These are phyloP conservation scores for Thermoascus crustaceus DNA, from an alignment of 2,329 filamentous ascomycete genomes.

Conservation along the genomic window DNA sequence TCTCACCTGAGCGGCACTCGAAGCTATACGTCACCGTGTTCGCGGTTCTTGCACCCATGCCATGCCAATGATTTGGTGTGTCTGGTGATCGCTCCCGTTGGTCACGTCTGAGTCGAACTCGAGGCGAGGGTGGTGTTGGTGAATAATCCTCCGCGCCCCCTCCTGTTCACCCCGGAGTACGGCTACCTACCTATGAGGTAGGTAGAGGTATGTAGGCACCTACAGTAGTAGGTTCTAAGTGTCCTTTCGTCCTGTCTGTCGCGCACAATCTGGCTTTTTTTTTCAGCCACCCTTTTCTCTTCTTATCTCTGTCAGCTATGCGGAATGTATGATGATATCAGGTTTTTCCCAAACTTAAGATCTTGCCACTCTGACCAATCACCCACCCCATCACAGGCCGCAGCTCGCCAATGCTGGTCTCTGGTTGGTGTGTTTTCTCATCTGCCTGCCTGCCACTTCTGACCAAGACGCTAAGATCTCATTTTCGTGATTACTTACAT, in stretches of 20 bases:
- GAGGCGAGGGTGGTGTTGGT: neutral
- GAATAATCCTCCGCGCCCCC: neutral
- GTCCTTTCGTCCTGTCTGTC: too few relatives aligned
- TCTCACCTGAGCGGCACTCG: too few relatives aligned
- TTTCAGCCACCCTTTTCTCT: too few relatives aligned
- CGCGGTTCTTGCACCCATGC: too few relatives aligned
- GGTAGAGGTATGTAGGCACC: too few relatives aligned
- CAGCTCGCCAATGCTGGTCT: neutral
- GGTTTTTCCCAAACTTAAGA: neutral
- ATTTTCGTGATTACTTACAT: constrained; percentile 1
- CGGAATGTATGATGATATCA: constrained; percentile 2
- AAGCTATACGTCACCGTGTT: too few relatives aligned
- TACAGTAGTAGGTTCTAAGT: too few relatives aligned
- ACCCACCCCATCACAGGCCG: neutral
- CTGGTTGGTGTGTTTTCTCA: neutral
- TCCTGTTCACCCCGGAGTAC: neutral
- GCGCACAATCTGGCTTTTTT: too few relatives aligned
- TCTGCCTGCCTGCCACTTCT: neutral
- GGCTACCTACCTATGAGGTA: neutral
- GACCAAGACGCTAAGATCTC: neutral
- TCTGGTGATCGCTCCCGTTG: neutral
- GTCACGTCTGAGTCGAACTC: neutral
- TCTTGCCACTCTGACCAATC: neutral
- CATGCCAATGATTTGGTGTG: neutral
- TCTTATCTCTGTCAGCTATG: neutral